Conservation (phyloP, 257 asterid genomes). For the Primulina eburnea region DNA sequence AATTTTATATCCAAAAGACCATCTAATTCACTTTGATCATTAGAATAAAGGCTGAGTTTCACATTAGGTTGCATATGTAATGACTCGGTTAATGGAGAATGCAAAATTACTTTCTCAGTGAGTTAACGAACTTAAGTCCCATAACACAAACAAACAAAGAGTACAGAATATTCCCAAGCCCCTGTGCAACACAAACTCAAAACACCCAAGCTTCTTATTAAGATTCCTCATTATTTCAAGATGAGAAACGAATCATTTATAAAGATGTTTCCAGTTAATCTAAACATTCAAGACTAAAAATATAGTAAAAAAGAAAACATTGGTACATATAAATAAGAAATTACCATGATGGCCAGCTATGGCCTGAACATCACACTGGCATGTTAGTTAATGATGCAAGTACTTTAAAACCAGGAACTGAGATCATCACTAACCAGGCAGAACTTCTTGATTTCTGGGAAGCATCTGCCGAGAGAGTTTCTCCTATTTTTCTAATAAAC, state of each 20-base stretch:
- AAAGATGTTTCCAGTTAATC: constrained; percentile 8
- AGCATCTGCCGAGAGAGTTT: constrained; percentile 64
- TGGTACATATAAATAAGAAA: constrained; percentile 18
- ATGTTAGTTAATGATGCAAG: background rate
- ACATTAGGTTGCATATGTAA: too few relatives aligned
- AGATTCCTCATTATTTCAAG: background rate
- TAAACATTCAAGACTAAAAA: background rate
- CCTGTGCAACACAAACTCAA: too few relatives aligned
- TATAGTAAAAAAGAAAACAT: background rate
- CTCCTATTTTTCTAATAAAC: constrained; percentile 72
- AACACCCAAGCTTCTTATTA: constrained; percentile 9
- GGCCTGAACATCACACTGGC: constrained; percentile 7
- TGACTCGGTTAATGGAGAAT: too few relatives aligned
- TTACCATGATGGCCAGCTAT: constrained; percentile 10
- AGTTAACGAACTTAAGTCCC: constrained; percentile 8
- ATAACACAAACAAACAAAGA: constrained; percentile 1
- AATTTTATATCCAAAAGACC: background rate
- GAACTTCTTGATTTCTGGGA: constrained; percentile 61
- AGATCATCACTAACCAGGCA: constrained; percentile 56
- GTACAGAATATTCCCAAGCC: background rate
- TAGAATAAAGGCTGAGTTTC: too few relatives aligned
- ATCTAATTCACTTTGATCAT: background rate
- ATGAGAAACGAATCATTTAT: background rate
- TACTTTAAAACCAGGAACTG: constrained; percentile 11
- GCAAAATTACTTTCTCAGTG: background rate